Percentiles rank a stretch among this genome's conserved stretches.
These are phyloP conservation scores for Moricandia moricandioides DNA, from an alignment of 345 rosid species.

Conservation along the genomic window DNA sequence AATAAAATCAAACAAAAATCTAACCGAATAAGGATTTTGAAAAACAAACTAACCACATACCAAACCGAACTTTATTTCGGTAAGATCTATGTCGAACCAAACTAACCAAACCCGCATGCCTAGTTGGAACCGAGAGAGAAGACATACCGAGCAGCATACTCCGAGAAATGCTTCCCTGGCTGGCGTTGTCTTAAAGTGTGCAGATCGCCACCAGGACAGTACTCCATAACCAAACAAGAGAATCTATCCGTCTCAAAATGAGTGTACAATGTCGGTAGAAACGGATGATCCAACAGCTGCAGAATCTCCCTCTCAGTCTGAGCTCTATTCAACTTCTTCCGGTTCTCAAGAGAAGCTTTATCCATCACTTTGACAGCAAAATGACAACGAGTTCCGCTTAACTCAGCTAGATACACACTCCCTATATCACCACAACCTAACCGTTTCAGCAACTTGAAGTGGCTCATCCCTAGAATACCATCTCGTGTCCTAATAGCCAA, in stretches of 20 bases:
- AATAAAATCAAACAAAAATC: no score
- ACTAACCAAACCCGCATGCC: neutral
- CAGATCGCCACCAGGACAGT: conserved; percentile 97
- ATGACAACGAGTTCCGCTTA: conserved; percentile 83
- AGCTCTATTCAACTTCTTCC: conserved; percentile 92
- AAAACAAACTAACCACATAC: no score
- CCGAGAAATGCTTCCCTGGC: conserved; percentile 93
- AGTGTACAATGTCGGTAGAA: conserved; percentile 89
- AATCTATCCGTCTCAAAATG: conserved; percentile 97
- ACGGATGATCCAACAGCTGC: conserved; percentile 95
- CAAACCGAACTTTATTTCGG: no score
- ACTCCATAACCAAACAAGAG: conserved; percentile 97
- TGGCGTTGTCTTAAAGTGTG: conserved; percentile 93
- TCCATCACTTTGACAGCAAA: conserved; percentile 99
- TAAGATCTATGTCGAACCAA: no score
- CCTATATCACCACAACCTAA: conserved; percentile 99
- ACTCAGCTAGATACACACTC: conserved; percentile 95
- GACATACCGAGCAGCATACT: conserved; percentile 93
- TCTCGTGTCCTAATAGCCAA: conserved; percentile 78
- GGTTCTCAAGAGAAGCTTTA: conserved; percentile 89
- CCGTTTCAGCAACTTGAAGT: conserved; percentile 81
- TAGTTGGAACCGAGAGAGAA: neutral
- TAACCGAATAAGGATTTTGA: no score
- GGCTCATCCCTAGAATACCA: conserved; percentile 92
- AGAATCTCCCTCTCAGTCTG: conserved; percentile 98